Percentiles rank a stretch among this genome's conserved stretches.
Evolutionary conservation across 495 filamentous ascomycete species (phyloP).

Genomic region (Cercophora sp.): DNA sequence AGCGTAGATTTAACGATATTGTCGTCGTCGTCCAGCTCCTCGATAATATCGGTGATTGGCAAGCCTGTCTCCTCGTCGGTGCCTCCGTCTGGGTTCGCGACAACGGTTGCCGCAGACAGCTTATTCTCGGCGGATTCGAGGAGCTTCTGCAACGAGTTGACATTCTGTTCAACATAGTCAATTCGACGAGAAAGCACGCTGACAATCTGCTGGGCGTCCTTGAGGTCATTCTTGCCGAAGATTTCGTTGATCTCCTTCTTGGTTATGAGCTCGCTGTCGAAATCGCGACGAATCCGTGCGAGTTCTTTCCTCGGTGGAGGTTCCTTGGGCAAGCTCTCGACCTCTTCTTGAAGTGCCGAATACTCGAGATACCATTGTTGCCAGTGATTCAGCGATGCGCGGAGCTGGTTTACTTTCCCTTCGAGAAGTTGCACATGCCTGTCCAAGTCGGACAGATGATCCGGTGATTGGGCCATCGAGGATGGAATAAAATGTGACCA

Average conservation of each 20-base stretch:
- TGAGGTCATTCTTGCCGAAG: slow-evolving; percentile 51
- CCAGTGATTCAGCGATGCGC: slow-evolving; percentile 78
- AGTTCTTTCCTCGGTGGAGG: slow-evolving; percentile 52
- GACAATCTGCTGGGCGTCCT: slow-evolving; percentile 56
- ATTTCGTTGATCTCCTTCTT: slow-evolving; percentile 60
- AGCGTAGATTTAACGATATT: slow-evolving; percentile 68
- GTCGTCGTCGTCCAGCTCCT: slow-evolving; percentile 88
- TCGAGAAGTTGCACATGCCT: slow-evolving; percentile 71
- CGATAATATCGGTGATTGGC: slow-evolving; percentile 79
- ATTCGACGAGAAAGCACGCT: slow-evolving; percentile 69
- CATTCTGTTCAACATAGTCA: slow-evolving; percentile 85
- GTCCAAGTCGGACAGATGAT: slow-evolving; percentile 59
- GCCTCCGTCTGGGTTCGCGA: slow-evolving; percentile 43
- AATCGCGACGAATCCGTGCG: slow-evolving; percentile 35
- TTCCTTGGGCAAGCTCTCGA: slow-evolving; percentile 47
- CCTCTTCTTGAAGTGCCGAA: slow-evolving; percentile 77
- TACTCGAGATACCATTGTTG: slow-evolving; percentile 88
- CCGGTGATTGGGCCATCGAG: slow-evolving; percentile 33
- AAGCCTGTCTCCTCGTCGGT: slow-evolving; percentile 58
- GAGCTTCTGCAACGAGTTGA: slow-evolving; percentile 62
- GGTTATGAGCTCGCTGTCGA: slow-evolving; percentile 41
- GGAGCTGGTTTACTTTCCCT: slow-evolving; percentile 67
- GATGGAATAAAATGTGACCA: too few relatives aligned
- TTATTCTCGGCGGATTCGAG: slow-evolving; percentile 65
- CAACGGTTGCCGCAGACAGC: slow-evolving; percentile 48